Evolutionary conservation across 305 asterid genomes (phyloP), one percentile per base, ranked within the genome.

Genomic region (Nicotiana rustica): DNA sequence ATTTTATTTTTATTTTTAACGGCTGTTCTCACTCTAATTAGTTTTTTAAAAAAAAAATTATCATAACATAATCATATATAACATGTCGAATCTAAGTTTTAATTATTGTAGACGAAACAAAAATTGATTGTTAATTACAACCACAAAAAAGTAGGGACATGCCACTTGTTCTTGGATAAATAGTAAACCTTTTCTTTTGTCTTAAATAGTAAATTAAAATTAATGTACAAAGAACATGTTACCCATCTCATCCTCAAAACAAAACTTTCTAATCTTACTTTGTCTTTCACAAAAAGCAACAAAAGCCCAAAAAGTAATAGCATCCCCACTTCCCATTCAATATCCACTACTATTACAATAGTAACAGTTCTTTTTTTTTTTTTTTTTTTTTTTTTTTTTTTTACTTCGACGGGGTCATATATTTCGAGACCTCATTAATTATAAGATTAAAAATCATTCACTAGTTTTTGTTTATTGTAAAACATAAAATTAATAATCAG

Each of bases 141-240:
- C 8, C 7, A 75, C 19, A 75, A 25, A 25, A 25, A 25, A 75
- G 29, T 25, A 25, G 29, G 29, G 29, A 25, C 29, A 25, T 25
- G 29, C 29, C 29, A 25, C 29, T 73, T 47, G 44, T 36, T 68
- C 1, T 13, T 49, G 64, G 62, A 73, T 47, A 73, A 14, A 10
- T 10, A 13, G 6, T 13, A 52, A 52, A 52, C 59, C 2, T 41
- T 41, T 13, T 52, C 17, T 10, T 52, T 52, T 52, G 77, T 68
- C 77, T 25, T 25, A 25, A 25, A 25, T 25, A 25, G 29, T 25
- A 25, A 69, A n/a, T 3, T 38, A 73, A 25, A 49, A 75, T 52
- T 19, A 73, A 25, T 25, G 64, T 75, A 75, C 21, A 44, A 41
- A 31, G 79, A 71, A 71, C 79, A 71, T 75, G 79, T 75, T 75